Base-by-base conservation (phyloP, 495 filamentous ascomycete species). In the Aspergillus wentii region DNA sequence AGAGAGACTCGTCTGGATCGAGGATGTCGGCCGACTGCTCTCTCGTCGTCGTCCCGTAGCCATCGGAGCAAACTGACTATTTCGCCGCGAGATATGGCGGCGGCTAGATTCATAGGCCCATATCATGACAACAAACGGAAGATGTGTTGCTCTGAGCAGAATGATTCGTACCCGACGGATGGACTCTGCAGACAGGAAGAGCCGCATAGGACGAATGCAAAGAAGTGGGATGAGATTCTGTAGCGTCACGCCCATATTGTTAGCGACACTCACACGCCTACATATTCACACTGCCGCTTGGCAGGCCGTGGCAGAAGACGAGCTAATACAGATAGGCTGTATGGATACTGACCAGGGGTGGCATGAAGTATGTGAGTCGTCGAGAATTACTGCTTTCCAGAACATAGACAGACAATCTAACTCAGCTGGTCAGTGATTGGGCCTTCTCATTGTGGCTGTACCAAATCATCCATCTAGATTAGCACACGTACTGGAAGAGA, bases 151-250 rank as follows among this genome's bases (percentile, higher is more conserved):
- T 55, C 88, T 87, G 22, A 95, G 75, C 15, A 94, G 68, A 30
- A 86, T 50, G 48, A 95, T 95, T 35, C 88, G 82, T 20, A 76
- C 76, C 19, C 68, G 69, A 25, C 89, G 82, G 27, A 94, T 72
- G 30, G 76, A 73, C 43, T 82, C 80, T 8, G 86, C 76, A 2
- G 86, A 71, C 15, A 95, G 49, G 43, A 90, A 75, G 17, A 95
- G 64, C 43, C 90, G 76, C 41, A 95, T 66, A 1, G 91, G 91
- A 25, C 91, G 83, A 48, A 95, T 82, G 43, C 89, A 75, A 29
- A 86, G 65, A 31, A 95, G 74, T 1, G 90, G 83, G 28, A 96
- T 74, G 13, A 97, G 72, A 59, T 96, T 95, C 82, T 85, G 52
- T 44, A 25, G 25, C 18, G 59, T 30, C 64, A 57, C 41, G 46